A percentile compares a stretch with the other conserved stretches of the same genome.
These are phyloP conservation scores for Zygoascus biomembranicola DNA, from an alignment of 805 yeast genomes.

Conservation along the genomic window DNA sequence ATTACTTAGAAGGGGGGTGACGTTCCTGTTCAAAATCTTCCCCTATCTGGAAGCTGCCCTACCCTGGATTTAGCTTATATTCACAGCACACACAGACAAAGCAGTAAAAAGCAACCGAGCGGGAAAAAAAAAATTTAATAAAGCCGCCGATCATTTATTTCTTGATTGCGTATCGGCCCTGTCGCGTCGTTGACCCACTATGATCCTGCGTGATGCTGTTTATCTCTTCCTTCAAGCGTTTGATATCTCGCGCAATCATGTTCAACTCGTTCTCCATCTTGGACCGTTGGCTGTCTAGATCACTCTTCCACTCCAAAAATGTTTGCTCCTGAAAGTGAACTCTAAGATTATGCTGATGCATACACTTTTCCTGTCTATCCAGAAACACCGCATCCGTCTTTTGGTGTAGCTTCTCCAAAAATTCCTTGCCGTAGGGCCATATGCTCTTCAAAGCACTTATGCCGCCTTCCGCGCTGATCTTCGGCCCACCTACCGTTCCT, in stretches of 20 bases:
- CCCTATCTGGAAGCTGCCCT: neutral
- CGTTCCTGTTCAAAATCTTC: neutral
- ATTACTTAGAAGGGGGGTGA: neutral
- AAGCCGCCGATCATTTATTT: neutral
- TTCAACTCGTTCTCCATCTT: slow-evolving; percentile 14
- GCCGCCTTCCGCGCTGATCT: slow-evolving; percentile 11
- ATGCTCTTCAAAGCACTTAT: slow-evolving; percentile 11
- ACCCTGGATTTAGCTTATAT: neutral
- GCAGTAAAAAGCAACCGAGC: neutral
- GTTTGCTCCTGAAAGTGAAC: slow-evolving; percentile 83
- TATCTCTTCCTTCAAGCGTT: neutral
- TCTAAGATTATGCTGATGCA: slow-evolving; percentile 81
- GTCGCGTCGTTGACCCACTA: neutral
- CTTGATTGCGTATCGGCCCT: neutral
- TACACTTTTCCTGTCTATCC: slow-evolving; percentile 76
- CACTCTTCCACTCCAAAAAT: slow-evolving; percentile 87
- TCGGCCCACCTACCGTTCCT: neutral
- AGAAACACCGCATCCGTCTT: slow-evolving; percentile 69
- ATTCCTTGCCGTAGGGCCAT: slow-evolving; percentile 20
- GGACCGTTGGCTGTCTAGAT: slow-evolving; percentile 35
- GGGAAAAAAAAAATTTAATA: neutral
- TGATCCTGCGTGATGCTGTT: neutral
- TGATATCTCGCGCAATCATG: neutral
- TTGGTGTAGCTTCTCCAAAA: slow-evolving; percentile 26
- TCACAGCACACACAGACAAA: neutral